Evolutionary conservation across 2,329 filamentous ascomycete species (phyloP), one percentile per base, ranked within the genome.

Genomic region (Fusarium guadeloupense): DNA sequence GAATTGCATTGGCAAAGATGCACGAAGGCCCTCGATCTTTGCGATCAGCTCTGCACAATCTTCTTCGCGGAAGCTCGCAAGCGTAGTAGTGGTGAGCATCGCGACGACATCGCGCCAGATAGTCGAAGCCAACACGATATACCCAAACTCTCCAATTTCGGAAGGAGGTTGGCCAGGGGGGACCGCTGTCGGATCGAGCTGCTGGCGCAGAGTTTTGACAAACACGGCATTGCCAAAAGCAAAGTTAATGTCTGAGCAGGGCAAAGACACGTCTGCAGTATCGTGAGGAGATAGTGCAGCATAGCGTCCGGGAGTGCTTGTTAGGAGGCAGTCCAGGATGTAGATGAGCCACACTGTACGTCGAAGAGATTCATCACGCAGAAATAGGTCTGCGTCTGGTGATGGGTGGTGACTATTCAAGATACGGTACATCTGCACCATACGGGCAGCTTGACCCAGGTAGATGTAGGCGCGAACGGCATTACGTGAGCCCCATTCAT

Each of bases 351-450:
- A 87, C 42, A 87, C 73, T 4, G 84, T 86, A 30, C 85, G 83
- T 44, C 85, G 83, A 71, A 86, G 83, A 1, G 83, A 85, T 71
- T 87, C 85, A 41, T 87, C 84, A 62, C 84, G 82, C 12, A 86
- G 79, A 69, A 87, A 87, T 65, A 83, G 82, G 64, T 86, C 84
- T n/a, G 81, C 66, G 28, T 74, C 79, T 34, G 84, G 82, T 14
- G 79, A 76, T 35, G 77, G 74, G 62, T 83, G 80, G 64, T 85
- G 83, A 34, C 78, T 79, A 64, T 85, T 83, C 39, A 87, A 80
- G 51, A 87, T 83, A 60, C 83, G 80, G 66, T 83, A 86, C 85
- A 87, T 87, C 74, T 87, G 85, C 26, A 85, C 80, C 84, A 87
- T 86, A 55, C 85, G 83, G n/a, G 83, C 81, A 26, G 85, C 85